These are phyloP conservation scores for Colletotrichum euphorbiae DNA, from an alignment of 2,329 filamentous ascomycete genomes.

Conservation along the genomic window DNA sequence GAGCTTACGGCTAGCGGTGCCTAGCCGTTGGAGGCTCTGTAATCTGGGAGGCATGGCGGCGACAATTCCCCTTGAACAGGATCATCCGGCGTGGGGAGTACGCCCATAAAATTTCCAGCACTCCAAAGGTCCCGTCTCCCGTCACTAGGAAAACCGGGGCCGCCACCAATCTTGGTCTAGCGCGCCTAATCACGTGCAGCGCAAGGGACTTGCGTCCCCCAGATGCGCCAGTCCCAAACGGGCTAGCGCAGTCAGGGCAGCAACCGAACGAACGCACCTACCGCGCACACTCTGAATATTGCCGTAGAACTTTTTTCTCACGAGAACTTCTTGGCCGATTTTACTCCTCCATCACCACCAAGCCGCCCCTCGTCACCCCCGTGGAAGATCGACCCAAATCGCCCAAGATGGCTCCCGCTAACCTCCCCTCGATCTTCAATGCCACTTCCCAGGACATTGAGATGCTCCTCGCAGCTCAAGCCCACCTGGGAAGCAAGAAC, in stretches of 20 bases:
- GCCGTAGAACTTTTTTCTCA: constrained; percentile 22
- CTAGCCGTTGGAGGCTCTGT: constrained; percentile 69
- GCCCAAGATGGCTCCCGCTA: constrained; percentile 89
- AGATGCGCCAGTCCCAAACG: background rate
- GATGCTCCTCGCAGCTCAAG: constrained; percentile 97
- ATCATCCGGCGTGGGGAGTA: constrained; percentile 31
- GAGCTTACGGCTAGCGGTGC: constrained; percentile 69
- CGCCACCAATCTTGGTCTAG: constrained; percentile 43
- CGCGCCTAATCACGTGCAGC: constrained; percentile 46
- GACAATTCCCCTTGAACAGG: constrained; percentile 41
- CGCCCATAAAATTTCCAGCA: constrained; percentile 38
- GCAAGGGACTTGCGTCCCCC: background rate
- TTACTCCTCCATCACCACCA: constrained; percentile 42
- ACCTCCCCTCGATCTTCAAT: constrained; percentile 96
- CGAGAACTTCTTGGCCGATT: constrained; percentile 30
- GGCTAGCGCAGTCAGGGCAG: constrained; percentile 31
- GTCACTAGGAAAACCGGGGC: constrained; percentile 13
- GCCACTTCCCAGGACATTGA: constrained; percentile 98
- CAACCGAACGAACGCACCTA: constrained; percentile 14
- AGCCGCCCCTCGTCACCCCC: constrained; percentile 39
- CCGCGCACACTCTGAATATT: constrained; percentile 31
- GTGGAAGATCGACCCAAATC: constrained; percentile 40
- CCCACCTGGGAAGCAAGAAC: constrained; percentile 98
- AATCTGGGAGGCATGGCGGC: constrained; percentile 75
- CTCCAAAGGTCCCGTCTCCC: constrained; percentile 6